Conservation (phyloP, 805 yeast genomes). For the Yarrowia sp. region DNA sequence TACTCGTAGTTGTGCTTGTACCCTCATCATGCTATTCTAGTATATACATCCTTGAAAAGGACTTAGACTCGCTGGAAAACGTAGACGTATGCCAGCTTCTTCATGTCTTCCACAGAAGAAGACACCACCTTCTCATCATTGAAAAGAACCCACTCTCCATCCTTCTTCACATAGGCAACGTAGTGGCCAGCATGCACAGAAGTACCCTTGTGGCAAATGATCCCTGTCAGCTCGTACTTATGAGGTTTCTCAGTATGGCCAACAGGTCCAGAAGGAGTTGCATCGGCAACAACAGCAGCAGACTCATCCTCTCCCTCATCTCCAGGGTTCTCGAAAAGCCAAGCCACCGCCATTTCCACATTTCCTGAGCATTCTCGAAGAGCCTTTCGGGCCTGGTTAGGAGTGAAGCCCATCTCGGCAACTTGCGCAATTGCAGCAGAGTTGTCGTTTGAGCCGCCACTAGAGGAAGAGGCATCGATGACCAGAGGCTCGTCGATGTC, state of each 20-base stretch:
- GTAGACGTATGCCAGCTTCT: conserved; percentile 49
- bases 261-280: conserved; percentile 36
- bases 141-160: conserved; percentile 64
- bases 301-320: conserved; percentile 45
- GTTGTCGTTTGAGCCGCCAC: conserved; percentile 28
- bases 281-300: conserved; percentile 26
- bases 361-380: conserved; percentile 56
- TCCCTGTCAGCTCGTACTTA: conserved; percentile 53
- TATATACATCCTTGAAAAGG: not conserved
- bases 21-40: conserved; percentile 12
- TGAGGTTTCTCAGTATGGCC: conserved; percentile 1
- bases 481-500: conserved; percentile 65
- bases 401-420: conserved; percentile 73
- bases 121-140: conserved; percentile 86
- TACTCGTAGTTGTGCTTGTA: too few species aligned
- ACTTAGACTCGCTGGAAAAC: conserved; percentile 38
- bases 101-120: conserved; percentile 45
- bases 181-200: conserved; percentile 92
- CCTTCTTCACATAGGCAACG: conserved; percentile 65
- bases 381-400: conserved; percentile 67
- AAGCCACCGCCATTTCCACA: conserved; percentile 77
- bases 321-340: conserved; percentile 82
- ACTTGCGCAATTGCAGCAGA: conserved; percentile 47
- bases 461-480: conserved; percentile 26
- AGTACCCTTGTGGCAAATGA: conserved; percentile 84